A percentile compares a stretch with the other conserved stretches of the same genome.
These are phyloP conservation scores for Balansia obtecta DNA, from an alignment of 2,329 filamentous ascomycete genomes.

Conservation along the genomic window DNA sequence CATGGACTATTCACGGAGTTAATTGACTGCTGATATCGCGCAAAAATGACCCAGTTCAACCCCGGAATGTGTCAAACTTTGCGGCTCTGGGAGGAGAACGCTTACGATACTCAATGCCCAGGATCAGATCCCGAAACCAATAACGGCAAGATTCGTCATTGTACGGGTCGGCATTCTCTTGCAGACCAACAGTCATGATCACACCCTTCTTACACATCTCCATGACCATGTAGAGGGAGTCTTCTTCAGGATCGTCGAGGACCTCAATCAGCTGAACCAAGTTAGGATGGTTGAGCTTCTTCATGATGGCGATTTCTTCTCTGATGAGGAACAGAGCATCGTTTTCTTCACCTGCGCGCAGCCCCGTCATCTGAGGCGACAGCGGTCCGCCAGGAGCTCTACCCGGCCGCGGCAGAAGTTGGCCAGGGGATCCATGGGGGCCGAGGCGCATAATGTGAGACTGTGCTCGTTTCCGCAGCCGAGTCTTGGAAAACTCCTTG, in stretches of 20 bases:
- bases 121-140: constrained; percentile 90
- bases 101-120: constrained; percentile 86
- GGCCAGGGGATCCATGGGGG: constrained; percentile 22
- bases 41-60: background rate
- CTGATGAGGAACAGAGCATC: constrained; percentile 77
- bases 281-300: constrained; percentile 91
- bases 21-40: background rate
- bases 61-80: background rate
- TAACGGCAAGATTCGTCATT: constrained; percentile 68
- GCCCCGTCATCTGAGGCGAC: constrained; percentile 15
- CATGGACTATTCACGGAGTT: constrained; percentile 51
- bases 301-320: constrained; percentile 98
- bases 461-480: constrained; percentile 78
- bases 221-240: constrained; percentile 95
- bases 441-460: constrained; percentile 63
- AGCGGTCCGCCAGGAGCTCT: constrained; percentile 9
- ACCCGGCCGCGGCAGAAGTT: constrained; percentile 13
- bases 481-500: constrained; percentile 94
- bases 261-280: constrained; percentile 91
- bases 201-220: constrained; percentile 99
- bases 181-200: constrained; percentile 89
- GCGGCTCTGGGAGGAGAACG: constrained; percentile 10
- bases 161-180: constrained; percentile 72
- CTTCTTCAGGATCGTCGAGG: constrained; percentile 86
- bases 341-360: constrained; percentile 43